Percentiles rank a stretch among this genome's conserved stretches.
phyloP scores from a whole-genome alignment of 352 stramenopile genomes.

The Phytopythium boreale region DNA sequence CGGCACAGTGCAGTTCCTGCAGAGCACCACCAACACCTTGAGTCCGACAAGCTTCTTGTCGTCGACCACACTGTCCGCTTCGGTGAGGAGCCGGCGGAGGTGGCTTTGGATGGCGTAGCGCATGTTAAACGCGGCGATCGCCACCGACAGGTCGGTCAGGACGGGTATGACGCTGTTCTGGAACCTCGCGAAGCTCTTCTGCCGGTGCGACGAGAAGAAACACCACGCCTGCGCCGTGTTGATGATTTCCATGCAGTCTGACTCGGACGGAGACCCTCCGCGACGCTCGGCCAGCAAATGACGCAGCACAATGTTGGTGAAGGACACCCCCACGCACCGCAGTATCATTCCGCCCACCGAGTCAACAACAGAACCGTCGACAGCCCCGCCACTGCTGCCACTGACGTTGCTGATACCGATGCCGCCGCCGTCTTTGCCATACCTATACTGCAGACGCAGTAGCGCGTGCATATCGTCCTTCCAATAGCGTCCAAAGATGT shows the following conservation, averaged over 20 bases:
- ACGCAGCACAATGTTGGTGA: constrained; percentile 39
- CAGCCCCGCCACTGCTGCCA: constrained; percentile 9
- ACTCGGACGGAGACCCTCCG: constrained; percentile 32
- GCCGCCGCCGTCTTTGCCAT: constrained; percentile 58
- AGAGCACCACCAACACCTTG: constrained; percentile 35
- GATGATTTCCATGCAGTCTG: constrained; percentile 79
- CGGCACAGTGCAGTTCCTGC: not conserved
- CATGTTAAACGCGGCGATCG: constrained; percentile 72
- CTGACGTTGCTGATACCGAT: not conserved
- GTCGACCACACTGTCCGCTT: constrained; percentile 62
- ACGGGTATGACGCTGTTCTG: constrained; percentile 31
- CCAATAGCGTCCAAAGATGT: constrained; percentile 75
- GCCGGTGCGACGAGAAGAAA: constrained; percentile 53
- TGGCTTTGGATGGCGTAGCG: constrained; percentile 65
- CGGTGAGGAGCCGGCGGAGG: constrained; percentile 47
- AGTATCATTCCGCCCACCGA: constrained; percentile 6
- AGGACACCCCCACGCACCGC: constrained; percentile 22
- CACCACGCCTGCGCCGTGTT: constrained; percentile 79
- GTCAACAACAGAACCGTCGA: constrained; percentile 9
- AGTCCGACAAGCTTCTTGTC: constrained; percentile 73
- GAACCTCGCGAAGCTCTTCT: constrained; percentile 30
- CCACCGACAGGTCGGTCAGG: constrained; percentile 48
- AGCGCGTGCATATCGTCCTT: constrained; percentile 58
- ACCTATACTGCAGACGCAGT: constrained; percentile 54
- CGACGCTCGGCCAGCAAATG: constrained; percentile 38